phyloP scores from a whole-genome alignment of 73 alveolate species.

The Stentor roeselii region DNA sequence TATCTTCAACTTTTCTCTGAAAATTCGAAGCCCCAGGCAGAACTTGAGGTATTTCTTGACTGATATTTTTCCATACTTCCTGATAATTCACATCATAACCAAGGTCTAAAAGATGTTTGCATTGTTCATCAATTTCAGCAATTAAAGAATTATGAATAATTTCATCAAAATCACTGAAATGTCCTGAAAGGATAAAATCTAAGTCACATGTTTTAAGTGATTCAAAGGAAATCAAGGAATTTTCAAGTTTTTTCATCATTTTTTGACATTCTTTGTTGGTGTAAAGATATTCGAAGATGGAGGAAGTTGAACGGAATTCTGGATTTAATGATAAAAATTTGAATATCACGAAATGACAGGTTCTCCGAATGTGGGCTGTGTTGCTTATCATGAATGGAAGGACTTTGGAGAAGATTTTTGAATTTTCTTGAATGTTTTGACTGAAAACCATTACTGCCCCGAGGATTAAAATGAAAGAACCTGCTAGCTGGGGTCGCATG shows the following conservation, averaged over 20 bases:
- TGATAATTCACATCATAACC: conserved; percentile 21
- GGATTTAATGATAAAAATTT: conserved; percentile 1
- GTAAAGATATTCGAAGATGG: conserved; percentile 29
- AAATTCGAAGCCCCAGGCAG: conserved; percentile 30
- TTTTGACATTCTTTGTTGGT: conserved; percentile 32
- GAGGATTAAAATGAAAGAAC: conserved; percentile 35
- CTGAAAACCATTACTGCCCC: conserved; percentile 36
- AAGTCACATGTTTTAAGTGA: conserved; percentile 24
- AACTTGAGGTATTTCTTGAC: background rate
- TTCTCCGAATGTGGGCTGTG: conserved; percentile 40
- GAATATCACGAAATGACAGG: conserved; percentile 31
- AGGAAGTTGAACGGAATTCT: conserved; percentile 12
- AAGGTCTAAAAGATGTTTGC: conserved; percentile 22
- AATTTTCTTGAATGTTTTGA: conserved; percentile 22
- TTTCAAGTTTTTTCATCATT: conserved; percentile 21
- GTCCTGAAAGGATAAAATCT: conserved; percentile 21
- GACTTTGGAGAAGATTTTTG: conserved; percentile 15
- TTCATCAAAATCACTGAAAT: conserved; percentile 39
- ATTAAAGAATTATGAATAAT: conserved; percentile 32
- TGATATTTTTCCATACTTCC: conserved; percentile 27
- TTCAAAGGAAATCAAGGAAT: conserved; percentile 18
- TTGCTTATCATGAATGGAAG: conserved; percentile 37
- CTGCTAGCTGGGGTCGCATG: conserved; percentile 33
- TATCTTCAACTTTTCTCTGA: conserved; percentile 49
- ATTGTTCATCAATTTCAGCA: conserved; percentile 33